Evolutionary conservation across 1,284 basidiomycete genomes (phyloP).

Genomic region (Rhodofomes roseus): DNA sequence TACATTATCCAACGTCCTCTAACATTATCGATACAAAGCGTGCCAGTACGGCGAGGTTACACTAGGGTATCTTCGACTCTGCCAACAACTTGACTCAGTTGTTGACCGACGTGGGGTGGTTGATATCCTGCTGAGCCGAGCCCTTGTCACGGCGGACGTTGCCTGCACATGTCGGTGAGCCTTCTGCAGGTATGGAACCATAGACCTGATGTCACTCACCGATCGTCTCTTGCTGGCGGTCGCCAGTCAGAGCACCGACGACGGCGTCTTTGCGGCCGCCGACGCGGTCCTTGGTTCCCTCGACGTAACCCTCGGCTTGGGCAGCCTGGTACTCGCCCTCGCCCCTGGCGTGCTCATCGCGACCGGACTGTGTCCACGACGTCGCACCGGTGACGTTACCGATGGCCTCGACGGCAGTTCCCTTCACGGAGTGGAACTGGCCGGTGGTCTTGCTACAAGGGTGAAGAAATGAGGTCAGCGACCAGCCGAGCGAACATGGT

Average conservation of each 20-base stretch:
- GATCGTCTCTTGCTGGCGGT: constrained; percentile 53
- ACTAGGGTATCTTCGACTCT: background rate
- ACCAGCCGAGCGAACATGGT: background rate
- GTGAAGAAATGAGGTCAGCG: background rate
- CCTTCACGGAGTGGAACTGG: constrained; percentile 60
- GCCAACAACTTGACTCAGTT: background rate
- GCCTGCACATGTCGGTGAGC: constrained; percentile 29
- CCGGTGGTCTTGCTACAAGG: constrained; percentile 56
- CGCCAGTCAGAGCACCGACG: constrained; percentile 36
- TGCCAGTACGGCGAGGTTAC: background rate
- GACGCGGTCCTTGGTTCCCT: constrained; percentile 57
- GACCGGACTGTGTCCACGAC: constrained; percentile 52
- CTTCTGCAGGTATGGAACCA: background rate
- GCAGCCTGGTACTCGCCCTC: constrained; percentile 59
- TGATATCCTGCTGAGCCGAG: constrained; percentile 46
- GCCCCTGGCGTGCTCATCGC: constrained; percentile 62
- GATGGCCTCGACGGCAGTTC: constrained; percentile 53
- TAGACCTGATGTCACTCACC: constrained; percentile 37
- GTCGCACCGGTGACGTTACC: constrained; percentile 48
- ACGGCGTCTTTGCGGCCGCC: constrained; percentile 38
- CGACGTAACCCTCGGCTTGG: constrained; percentile 49
- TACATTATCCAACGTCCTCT: background rate
- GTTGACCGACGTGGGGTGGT: constrained; percentile 29
- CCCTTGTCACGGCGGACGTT: constrained; percentile 58
- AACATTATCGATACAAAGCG: background rate